Base-by-base conservation (phyloP, 305 asterid genomes). In the Fraxinus baroniana region DNA sequence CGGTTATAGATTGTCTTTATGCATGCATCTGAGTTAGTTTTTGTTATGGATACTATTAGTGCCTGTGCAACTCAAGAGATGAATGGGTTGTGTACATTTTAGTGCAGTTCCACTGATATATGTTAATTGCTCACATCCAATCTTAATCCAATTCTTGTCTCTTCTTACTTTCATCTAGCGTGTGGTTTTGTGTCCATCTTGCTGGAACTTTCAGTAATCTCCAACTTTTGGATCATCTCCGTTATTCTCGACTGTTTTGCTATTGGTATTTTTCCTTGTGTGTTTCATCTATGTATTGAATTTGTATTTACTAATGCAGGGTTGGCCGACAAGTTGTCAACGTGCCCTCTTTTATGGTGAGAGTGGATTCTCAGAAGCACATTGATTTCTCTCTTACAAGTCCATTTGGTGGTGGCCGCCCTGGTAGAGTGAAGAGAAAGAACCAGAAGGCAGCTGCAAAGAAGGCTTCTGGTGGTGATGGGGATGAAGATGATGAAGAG, bases 301-400 rank as follows among this genome's bases (percentile, higher is more conserved):
- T 13, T 13, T 44, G 1, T 60, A 2, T 66, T 13, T 20, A 18
- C 7, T 18, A 68, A 3, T 86, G 64, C 83, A 90, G 94, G 87
- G 94, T 90, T 84, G 94, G 91, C 44, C 87, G 91, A 81, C 92
- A 90, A 81, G 94, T 89, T 73, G 94, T 90, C 3, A 90, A 90
- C 55, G 94, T 90, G 76, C 89, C 92, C 7, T 90, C 94, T 0
- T 89, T 90, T 81, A 71, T 90, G 86, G 94, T 90, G 80, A 89
- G 88, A 77, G 86, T 90, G 24, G 94, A 90, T 74, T 90, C 94
- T 0, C 92, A 89, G 85, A 87, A 90, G 79, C 92, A 90, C 80
- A 87, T 90, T 36, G 92, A 90, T 62, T 90, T 90, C 88, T 90
- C 93, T 8, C 90, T 90, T n/a, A 90, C 92, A 4, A 90, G 93